A percentile compares a stretch with the other conserved stretches of the same genome.
Evolutionary conservation across 148 eudicot species (phyloP).

Genomic region (Rhododendron griersonianum): DNA sequence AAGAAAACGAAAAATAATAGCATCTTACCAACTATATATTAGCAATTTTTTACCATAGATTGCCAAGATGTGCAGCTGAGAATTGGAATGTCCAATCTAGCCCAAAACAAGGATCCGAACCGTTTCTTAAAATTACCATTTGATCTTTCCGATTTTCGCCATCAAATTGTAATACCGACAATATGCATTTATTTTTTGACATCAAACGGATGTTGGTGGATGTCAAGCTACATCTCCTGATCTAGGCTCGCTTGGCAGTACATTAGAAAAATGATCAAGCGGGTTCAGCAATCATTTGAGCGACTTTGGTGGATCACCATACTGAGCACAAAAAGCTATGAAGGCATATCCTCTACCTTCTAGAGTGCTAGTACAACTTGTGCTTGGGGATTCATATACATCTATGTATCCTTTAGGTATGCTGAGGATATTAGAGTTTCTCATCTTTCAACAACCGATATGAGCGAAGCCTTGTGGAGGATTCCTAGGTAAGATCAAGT

Average conservation of each 20-base stretch:
- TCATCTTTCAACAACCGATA: not conserved
- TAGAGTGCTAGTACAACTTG: too few species aligned
- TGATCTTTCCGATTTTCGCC: not conserved
- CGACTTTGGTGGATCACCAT: not conserved
- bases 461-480: not conserved
- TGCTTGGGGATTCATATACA: too few species aligned
- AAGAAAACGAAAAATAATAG: not conserved
- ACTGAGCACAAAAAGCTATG: not conserved
- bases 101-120: not conserved
- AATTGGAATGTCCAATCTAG: not conserved
- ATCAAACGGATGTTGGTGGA: not conserved
- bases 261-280: not conserved
- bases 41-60: not conserved
- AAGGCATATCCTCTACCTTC: not conserved
- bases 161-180: not conserved
- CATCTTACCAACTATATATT: not conserved
- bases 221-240: not conserved
- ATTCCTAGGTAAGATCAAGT: not conserved
- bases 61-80: not conserved
- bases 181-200: not conserved
- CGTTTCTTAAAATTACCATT: not conserved
- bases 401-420: too few species aligned
- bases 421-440: not conserved
- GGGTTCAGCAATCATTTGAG: not conserved
- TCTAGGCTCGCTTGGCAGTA: not conserved